Base-by-base conservation (phyloP, 805 yeast species). In the Kockiozyma suomiensis region DNA sequence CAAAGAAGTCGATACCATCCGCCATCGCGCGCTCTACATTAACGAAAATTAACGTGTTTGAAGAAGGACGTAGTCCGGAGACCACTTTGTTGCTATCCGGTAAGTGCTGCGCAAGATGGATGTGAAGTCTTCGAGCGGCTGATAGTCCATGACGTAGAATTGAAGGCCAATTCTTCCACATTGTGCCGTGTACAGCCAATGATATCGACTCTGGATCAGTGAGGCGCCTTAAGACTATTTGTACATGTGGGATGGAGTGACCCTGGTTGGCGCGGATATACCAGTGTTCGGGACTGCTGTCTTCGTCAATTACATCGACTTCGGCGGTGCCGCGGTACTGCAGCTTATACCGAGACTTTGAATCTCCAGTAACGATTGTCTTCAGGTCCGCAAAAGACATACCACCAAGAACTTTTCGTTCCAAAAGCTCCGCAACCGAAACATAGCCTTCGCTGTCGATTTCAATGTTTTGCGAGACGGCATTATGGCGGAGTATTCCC, bases 241-340 rank as follows among this genome's bases (percentile, higher is more conserved):
- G 53, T 6, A 49, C 8, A 25, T 37, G 17, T n/a, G 56, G 37
- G 4, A 93, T 74, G 0, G 96, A 85, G 72, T 94, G 99, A 3
- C 99, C 99, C 73, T 94, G 99, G 54, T 86, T 86, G 2, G 99
- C 98, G 70, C 97, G 83, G n/a, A 93, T 82, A 37, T 49, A 62
- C 68, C 70, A 66, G 10, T 53, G 54, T 4, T 21, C n/a, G 7
- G 43, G 54, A 42, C 37, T 40, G 19, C 25, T 32, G 15, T 43
- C n/a, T 32, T 37, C 8, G 17, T 13, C 3, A 40, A 55, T 37
- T 54, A 65, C 33, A 38, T 45, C 13, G 26, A n/a, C n/a, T 28
- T 38, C 47, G 13, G 28, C 28, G 17, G n/a, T 43, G 40, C 70
- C 73, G 3, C 67, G 74, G 4, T 71, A 73, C 50, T 72, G 75